A percentile compares a stretch with the other conserved stretches of the same genome.
These are phyloP conservation scores for Monosporozyma solicola DNA, from an alignment of 805 yeast genomes.

Conservation along the genomic window DNA sequence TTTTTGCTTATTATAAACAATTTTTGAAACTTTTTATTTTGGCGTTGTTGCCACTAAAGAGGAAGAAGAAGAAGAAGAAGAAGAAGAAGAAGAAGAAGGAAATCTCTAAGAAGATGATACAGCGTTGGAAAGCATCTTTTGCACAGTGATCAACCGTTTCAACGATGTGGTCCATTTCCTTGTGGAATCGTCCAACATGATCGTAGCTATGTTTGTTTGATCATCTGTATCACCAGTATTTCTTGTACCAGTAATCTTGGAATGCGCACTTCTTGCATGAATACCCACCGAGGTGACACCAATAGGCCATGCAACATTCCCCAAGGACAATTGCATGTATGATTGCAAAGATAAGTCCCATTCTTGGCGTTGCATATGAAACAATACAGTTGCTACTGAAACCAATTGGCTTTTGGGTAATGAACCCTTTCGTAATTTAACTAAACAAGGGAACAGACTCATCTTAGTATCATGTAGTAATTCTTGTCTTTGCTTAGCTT, in stretches of 20 bases:
- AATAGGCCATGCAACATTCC: constrained; percentile 89
- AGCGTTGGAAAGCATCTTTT: constrained; percentile 2
- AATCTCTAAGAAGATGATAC: neutral
- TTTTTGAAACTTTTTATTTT: neutral
- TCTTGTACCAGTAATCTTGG: constrained; percentile 36
- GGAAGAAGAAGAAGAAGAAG: neutral
- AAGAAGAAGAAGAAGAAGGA: neutral
- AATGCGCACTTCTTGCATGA: constrained; percentile 61
- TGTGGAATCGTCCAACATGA: constrained; percentile 70
- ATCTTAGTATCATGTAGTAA: constrained; percentile 40
- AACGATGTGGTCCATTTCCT: constrained; percentile 68
- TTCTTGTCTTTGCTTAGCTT: constrained; percentile 8
- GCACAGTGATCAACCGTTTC: constrained; percentile 60
- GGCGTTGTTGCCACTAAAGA: neutral
- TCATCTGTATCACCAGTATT: constrained; percentile 21
- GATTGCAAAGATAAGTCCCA: constrained; percentile 39
- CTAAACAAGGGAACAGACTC: constrained; percentile 44
- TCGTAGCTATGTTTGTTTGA: constrained; percentile 41
- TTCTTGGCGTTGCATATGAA: constrained; percentile 42
- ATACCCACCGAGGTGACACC: constrained; percentile 76
- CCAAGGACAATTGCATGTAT: constrained; percentile 69
- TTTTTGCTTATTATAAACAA: neutral
- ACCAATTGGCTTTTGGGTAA: constrained; percentile 19
- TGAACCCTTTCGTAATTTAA: constrained; percentile 39
- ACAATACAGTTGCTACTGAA: constrained; percentile 50